A percentile compares a stretch with the other conserved stretches of the same genome.
Evolutionary conservation across 140 eudicot species (phyloP).

Genomic region (Cichorium intybus): DNA sequence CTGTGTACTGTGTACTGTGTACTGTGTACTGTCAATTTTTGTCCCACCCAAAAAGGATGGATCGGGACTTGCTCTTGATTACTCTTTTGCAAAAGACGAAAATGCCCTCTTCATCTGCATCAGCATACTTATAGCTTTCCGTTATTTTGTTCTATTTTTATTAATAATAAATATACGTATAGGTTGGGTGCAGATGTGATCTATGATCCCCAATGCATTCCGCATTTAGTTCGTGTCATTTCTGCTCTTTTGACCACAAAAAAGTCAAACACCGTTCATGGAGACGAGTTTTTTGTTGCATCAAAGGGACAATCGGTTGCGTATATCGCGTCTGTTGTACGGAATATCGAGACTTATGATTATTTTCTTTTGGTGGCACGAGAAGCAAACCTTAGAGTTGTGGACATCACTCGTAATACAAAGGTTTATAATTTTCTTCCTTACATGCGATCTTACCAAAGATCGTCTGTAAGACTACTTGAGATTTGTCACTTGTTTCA

Average conservation of each 20-base stretch:
- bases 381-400: slow-evolving; percentile 52
- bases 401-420: slow-evolving; percentile 52
- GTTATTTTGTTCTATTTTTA: background rate
- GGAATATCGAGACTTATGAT: slow-evolving; percentile 63
- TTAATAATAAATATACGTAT: slow-evolving; percentile 5
- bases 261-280: slow-evolving; percentile 15
- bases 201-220: slow-evolving; percentile 80
- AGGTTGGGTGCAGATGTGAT: slow-evolving; percentile 95
- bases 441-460: slow-evolving; percentile 60
- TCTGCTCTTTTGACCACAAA: slow-evolving; percentile 46
- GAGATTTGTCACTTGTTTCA: slow-evolving; percentile 15
- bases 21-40: too few species aligned
- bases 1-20: too few species aligned
- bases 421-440: slow-evolving; percentile 61
- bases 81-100: background rate
- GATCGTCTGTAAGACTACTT: slow-evolving; percentile 49
- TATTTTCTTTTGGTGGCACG: slow-evolving; percentile 52
- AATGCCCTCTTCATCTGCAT: background rate
- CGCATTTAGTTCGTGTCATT: slow-evolving; percentile 71
- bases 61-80: background rate
- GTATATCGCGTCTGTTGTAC: slow-evolving; percentile 76
- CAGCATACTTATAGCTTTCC: background rate
- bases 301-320: slow-evolving; percentile 50
- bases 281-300: slow-evolving; percentile 24
- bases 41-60: background rate